Base-by-base conservation (phyloP, 768 basidiomycete species). In the Panus rudis region DNA sequence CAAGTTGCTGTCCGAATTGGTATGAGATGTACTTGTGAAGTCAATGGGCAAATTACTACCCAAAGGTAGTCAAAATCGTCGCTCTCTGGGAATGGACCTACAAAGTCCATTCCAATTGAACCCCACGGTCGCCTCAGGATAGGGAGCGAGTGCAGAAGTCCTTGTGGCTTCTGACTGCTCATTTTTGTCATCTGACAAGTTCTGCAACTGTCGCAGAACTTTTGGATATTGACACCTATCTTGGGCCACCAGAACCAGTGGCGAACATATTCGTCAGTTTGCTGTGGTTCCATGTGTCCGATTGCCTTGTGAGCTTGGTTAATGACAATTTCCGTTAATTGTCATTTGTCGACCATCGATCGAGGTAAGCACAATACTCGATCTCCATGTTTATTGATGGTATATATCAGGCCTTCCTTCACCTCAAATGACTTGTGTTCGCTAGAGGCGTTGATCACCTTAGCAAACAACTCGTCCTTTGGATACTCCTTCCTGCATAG, bases 91-190 rank as follows among this genome's bases (percentile, higher is more conserved):
- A 71, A 52, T 1, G 61, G 63, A 0, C 61, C 68, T 0, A 71
- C 43, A 28, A 71, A 71, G 50, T 71, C 69, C 39, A 72, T 66
- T 0, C 59, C 62, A 0, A 72, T 66, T 0, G 60, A 58, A 2
- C 61, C 54, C 65, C 64, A 69, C 0, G 67, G 70, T 3, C 47
- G 42, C 0, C 39, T 50, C 0, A 63, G 64, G 0, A 66, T 49
- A 0, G 61, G 62, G 7, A 65, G 49, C 2, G 49, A 33, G 25
- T 67, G 63, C 0, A 66, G 47, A 8, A 62, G 47, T 12, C 67
- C 66, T 11, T 30, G n/a, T 3, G 56, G 59, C 3, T 13, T 51
- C 24, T 49, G 48, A 11, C 23, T 43, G 2, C 37, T 22, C 1
- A 35, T 13, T 17, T 45, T 49, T 11, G 50, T 56, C 25, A 42